Evolutionary conservation across 2,329 filamentous ascomycete species (phyloP), one percentile per base, ranked within the genome.

Genomic region (Ophiostoma montium): DNA sequence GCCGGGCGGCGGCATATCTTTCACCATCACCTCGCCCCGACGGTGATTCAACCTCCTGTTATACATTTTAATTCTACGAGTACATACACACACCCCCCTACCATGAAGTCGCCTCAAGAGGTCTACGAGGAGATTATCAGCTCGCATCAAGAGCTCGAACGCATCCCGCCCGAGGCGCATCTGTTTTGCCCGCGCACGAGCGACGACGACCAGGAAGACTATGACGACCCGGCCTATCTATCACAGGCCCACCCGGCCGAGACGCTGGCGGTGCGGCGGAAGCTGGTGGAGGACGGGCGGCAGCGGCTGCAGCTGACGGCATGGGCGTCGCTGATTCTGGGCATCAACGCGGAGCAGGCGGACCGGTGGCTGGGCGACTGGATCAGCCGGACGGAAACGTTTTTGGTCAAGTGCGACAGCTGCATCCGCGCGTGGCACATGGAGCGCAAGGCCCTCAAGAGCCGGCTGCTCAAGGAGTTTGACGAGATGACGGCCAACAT

Each of bases 341-440:
- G 81, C 16, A 78, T 85, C 53, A 74, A 73, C 49, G 70, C 75
- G 45, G 75, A 78, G 44, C 71, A 76, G 46, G 74, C 76, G 3
- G 74, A 75, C 27, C 68, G 72, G 52, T 74, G 82, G 64, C 69
- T 80, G 38, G 67, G 71, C 13, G 74, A 76, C 54, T 83, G 86
- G 57, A 72, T 69, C 47, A 58, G 64, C 5, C 70, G 74, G 18
- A 68, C 84, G 18, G 75, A 82, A 54, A 61, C 67, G 11, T 73
- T 74, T 35, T 68, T 89, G 21, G 75, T 70, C 50, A 70, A 66
- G 50, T 89, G 84, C 63, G 76, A 86, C 48, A 70, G 75, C 47
- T 89, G 84, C 60, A 80, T 85, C 47, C 72, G 79, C 53, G 80
- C 80, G 56, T 89, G 85, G 74, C 84, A 89, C 62, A 78, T 78